phyloP scores from a whole-genome alignment of 768 basidiomycete species.

The Termitomyces sp. region DNA sequence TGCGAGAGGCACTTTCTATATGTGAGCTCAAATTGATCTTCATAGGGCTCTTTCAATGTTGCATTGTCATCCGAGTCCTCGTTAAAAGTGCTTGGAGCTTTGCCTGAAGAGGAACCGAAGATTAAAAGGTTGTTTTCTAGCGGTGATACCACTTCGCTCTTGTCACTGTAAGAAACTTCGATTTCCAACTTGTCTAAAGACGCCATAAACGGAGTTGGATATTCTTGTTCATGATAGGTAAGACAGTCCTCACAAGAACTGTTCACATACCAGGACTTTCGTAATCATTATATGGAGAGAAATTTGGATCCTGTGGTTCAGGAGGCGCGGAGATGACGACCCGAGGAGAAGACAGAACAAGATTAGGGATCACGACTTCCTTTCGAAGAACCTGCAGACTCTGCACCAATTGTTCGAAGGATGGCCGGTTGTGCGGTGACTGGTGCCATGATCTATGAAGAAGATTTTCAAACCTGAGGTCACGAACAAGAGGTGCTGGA shows the following conservation, averaged over 20 bases:
- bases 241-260: background rate
- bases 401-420: background rate
- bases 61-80: background rate
- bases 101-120: background rate
- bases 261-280: slow-evolving; percentile 1
- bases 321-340: slow-evolving; percentile 1
- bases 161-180: background rate
- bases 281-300: background rate
- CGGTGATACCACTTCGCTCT: background rate
- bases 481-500: slow-evolving; percentile 1
- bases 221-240: background rate
- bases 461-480: background rate
- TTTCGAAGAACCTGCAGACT: background rate
- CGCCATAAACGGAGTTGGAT: slow-evolving; percentile 5
- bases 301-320: background rate
- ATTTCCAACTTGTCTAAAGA: background rate
- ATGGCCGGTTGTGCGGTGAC: slow-evolving; percentile 2
- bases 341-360: background rate
- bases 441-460: slow-evolving; percentile 6
- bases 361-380: background rate
- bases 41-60: background rate
- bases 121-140: background rate
- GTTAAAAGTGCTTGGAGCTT: background rate
- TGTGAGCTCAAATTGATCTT: slow-evolving; percentile 3
- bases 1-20: slow-evolving; percentile 10